Evolutionary conservation across 2,329 filamentous ascomycete species (phyloP).

Genomic region (Aspergillus vadensis): DNA sequence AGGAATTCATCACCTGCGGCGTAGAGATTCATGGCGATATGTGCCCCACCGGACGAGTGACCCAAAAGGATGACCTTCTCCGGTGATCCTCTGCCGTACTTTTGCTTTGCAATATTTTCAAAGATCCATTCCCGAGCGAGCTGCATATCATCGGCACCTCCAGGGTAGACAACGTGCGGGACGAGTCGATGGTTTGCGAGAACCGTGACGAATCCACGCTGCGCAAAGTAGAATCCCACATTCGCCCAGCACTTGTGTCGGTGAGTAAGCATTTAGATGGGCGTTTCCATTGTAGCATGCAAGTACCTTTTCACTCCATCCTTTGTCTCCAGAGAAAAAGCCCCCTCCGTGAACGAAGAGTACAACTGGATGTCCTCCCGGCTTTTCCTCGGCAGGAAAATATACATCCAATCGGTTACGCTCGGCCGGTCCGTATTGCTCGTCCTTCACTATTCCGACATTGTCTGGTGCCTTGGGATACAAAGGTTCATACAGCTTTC

Average conservation of each 20-base stretch:
- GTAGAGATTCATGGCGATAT: slow-evolving; percentile 4
- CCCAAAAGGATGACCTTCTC: slow-evolving; percentile 3
- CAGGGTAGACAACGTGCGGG: slow-evolving; percentile 9
- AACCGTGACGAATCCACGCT: slow-evolving; percentile 1
- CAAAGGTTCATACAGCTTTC: slow-evolving; percentile 1
- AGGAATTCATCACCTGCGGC: neutral
- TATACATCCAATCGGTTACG: slow-evolving; percentile 9
- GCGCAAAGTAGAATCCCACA: slow-evolving; percentile 7
- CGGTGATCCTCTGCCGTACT: neutral
- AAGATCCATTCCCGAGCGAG: slow-evolving; percentile 13
- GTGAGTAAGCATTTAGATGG: too few species aligned
- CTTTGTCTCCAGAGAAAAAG: slow-evolving; percentile 12
- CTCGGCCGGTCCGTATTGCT: slow-evolving; percentile 5
- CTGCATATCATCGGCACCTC: slow-evolving; percentile 11
- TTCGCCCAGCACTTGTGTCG: neutral
- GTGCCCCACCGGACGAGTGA: slow-evolving; percentile 7
- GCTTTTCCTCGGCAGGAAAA: too few species aligned
- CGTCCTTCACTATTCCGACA: neutral
- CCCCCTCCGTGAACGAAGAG: slow-evolving; percentile 11
- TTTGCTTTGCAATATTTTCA: neutral
- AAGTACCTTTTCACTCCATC: slow-evolving; percentile 8
- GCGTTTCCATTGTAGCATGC: too few species aligned
- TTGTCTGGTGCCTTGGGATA: neutral
- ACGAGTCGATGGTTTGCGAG: slow-evolving; percentile 10
- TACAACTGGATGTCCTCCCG: neutral